Conservation (phyloP, 768 basidiomycete genomes). For the Pisolithus marmoratus region DNA sequence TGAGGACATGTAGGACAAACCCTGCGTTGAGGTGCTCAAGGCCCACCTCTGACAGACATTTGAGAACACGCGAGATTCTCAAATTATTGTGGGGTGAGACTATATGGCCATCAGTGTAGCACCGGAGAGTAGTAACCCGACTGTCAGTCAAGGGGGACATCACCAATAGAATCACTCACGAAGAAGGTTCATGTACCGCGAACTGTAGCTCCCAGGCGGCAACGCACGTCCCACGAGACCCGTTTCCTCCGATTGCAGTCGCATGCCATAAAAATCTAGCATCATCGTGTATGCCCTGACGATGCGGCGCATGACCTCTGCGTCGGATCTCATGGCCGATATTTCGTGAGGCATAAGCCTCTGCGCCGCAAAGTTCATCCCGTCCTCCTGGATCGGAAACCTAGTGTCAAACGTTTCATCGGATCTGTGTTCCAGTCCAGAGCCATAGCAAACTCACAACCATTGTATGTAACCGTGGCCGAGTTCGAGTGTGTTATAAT, state of each 20-base stretch:
- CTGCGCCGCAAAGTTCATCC: slow-evolving; percentile 64
- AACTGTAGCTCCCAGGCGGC: slow-evolving; percentile 43
- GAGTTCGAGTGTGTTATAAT: slow-evolving; percentile 57
- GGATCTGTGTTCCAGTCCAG: neutral
- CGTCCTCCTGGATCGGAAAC: slow-evolving; percentile 70
- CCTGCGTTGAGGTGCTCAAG: slow-evolving; percentile 59
- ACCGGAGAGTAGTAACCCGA: neutral
- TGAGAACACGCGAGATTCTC: slow-evolving; percentile 71
- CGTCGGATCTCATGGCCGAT: slow-evolving; percentile 45
- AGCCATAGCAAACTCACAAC: slow-evolving; percentile 46
- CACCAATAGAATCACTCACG: slow-evolving; percentile 39
- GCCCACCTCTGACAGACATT: slow-evolving; percentile 67
- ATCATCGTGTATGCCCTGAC: slow-evolving; percentile 62
- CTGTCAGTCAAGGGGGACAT: neutral
- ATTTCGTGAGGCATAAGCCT: slow-evolving; percentile 65
- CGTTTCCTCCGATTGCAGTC: slow-evolving; percentile 48
- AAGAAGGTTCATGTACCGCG: slow-evolving; percentile 59
- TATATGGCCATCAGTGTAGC: slow-evolving; percentile 19
- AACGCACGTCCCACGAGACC: slow-evolving; percentile 52
- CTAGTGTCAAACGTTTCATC: slow-evolving; percentile 26
- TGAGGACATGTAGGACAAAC: slow-evolving; percentile 63
- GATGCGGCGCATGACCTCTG: slow-evolving; percentile 43
- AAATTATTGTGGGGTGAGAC: slow-evolving; percentile 71
- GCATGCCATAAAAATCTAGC: slow-evolving; percentile 80
- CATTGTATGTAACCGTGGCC: slow-evolving; percentile 77